phyloP scores from a whole-genome alignment of 1,284 basidiomycete species.

The Gomphus sp. region DNA sequence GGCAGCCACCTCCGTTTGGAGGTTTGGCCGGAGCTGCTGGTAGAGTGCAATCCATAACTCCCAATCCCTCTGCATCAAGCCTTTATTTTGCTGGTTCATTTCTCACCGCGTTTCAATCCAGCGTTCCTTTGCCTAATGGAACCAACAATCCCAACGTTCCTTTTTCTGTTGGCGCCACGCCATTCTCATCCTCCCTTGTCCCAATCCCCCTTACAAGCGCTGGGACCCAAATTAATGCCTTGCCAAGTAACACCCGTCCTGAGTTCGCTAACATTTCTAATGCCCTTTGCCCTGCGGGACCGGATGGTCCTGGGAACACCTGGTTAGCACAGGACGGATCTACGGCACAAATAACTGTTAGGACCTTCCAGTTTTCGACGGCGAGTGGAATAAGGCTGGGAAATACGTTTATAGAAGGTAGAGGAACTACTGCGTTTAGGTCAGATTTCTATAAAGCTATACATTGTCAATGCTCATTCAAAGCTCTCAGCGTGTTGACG shows the following conservation, averaged over 20 bases:
- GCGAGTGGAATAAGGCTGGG: constrained; percentile 80
- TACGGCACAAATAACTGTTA: constrained; percentile 64
- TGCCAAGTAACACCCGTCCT: constrained; percentile 56
- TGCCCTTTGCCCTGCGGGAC: constrained; percentile 76
- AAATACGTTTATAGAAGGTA: constrained; percentile 77
- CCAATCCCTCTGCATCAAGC: constrained; percentile 62
- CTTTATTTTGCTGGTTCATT: constrained; percentile 89
- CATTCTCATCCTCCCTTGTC: constrained; percentile 85
- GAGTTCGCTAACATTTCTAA: constrained; percentile 64
- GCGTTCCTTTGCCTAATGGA: constrained; percentile 41
- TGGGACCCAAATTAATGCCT: constrained; percentile 55
- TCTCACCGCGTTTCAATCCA: constrained; percentile 58
- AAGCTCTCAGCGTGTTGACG: constrained; percentile 57
- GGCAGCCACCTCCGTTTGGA: constrained; percentile 74
- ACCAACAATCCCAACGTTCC: constrained; percentile 72
- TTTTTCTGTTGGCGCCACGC: constrained; percentile 68
- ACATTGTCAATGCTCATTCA: background rate
- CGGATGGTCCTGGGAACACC: constrained; percentile 71
- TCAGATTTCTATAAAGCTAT: constrained; percentile 27
- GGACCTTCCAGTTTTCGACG: constrained; percentile 62
- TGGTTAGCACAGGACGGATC: constrained; percentile 79
- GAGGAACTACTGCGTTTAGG: constrained; percentile 83
- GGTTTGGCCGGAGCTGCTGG: constrained; percentile 68
- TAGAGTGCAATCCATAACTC: constrained; percentile 69
- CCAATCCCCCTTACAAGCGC: constrained; percentile 65